Percentiles rank a stretch among this genome's conserved stretches.
Conservation (phyloP, 2,329 filamentous ascomycete genomes). For the Ploettnerulaceae sp. region DNA sequence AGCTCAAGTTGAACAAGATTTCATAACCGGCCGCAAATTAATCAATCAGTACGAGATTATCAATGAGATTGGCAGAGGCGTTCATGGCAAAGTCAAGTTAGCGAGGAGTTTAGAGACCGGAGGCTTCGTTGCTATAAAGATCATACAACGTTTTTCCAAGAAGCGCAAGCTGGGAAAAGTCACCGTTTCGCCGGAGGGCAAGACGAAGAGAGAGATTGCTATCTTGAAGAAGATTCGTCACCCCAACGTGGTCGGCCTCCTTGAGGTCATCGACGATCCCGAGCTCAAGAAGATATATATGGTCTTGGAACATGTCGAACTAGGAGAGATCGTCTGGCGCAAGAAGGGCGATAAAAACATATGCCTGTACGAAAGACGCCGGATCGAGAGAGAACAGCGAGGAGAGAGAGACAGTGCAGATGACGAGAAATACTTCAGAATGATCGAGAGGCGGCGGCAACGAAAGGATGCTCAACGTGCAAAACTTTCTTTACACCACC, state of each 20-base stretch:
- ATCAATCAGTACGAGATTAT: constrained; percentile 99
- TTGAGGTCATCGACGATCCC: constrained; percentile 97
- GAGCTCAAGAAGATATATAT: constrained; percentile 98
- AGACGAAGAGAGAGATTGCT: constrained; percentile 92
- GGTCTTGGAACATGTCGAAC: constrained; percentile 89
- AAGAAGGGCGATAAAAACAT: constrained; percentile 82
- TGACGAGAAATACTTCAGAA: constrained; percentile 54
- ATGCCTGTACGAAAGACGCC: constrained; percentile 73
- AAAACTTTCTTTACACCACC: constrained; percentile 46
- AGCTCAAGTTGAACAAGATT: constrained; percentile 84
- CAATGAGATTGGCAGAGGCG: constrained; percentile 89
- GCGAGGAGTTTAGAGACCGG: constrained; percentile 73
- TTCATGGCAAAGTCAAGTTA: constrained; percentile 96
- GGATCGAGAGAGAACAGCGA: constrained; percentile 68
- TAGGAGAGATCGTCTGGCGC: constrained; percentile 91
- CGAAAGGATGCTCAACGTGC: constrained; percentile 53
- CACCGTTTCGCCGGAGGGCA: constrained; percentile 63
- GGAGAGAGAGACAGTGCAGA: constrained; percentile 52
- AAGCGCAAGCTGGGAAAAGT: constrained; percentile 86
- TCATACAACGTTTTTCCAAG: constrained; percentile 93
- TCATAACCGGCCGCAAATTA: constrained; percentile 83
- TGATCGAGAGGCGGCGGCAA: constrained; percentile 54
- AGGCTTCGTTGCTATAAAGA: constrained; percentile 93
- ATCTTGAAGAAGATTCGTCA: constrained; percentile 98
- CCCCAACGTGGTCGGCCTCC: constrained; percentile 89